Conservation (phyloP, 129 eudicot genomes). For the Sambucus nigra region DNA sequence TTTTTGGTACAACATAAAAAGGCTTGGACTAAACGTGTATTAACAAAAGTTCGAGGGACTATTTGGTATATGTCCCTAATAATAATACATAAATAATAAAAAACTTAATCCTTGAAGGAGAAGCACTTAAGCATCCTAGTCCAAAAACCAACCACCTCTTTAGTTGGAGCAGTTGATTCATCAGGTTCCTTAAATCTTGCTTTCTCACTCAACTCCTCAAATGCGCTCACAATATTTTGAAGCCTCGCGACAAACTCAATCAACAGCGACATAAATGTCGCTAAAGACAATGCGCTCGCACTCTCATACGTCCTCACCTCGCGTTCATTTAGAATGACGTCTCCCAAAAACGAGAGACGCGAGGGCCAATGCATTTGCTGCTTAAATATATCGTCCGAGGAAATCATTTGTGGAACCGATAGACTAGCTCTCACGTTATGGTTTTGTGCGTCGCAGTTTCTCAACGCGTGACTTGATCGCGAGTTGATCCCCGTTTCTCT, state of each 20-base stretch:
- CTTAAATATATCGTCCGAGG: slow-evolving; percentile 42
- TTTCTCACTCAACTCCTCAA: slow-evolving; percentile 54
- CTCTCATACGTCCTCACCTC: slow-evolving; percentile 67
- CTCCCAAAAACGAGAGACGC: slow-evolving; percentile 60
- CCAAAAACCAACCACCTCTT: slow-evolving; percentile 24
- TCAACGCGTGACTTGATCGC: slow-evolving; percentile 32
- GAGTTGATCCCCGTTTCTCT: slow-evolving; percentile 39
- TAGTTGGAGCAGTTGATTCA: slow-evolving; percentile 19
- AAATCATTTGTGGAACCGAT: slow-evolving; percentile 52
- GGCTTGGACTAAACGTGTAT: no score
- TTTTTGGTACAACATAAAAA: no score
- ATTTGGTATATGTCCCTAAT: no score
- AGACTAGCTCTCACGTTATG: slow-evolving; percentile 29
- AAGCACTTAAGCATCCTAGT: slow-evolving; percentile 23
- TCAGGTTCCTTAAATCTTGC: slow-evolving; percentile 42
- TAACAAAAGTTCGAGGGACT: no score
- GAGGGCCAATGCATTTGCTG: slow-evolving; percentile 84
- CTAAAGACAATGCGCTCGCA: slow-evolving; percentile 61
- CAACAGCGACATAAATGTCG: slow-evolving; percentile 62
- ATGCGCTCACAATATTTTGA: slow-evolving; percentile 53
- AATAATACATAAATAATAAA: no score
- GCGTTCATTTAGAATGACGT: slow-evolving; percentile 51
- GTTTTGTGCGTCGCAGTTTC: slow-evolving; percentile 21
- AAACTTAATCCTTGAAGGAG: slow-evolving; percentile 22
- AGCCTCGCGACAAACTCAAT: slow-evolving; percentile 87